phyloP scores from a whole-genome alignment of 169 alveolate species.

The Nephromyces sp. region DNA sequence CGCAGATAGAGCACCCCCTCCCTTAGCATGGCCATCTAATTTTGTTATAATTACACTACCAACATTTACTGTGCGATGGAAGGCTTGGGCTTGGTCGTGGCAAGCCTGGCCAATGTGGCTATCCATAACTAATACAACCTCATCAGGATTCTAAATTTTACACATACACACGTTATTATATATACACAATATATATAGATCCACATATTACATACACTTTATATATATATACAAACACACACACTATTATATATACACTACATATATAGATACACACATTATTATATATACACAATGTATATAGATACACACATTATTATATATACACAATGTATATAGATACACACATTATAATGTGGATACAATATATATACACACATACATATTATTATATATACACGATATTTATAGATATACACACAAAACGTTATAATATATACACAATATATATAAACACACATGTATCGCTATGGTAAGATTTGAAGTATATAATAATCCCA shows the following conservation, averaged over 20 bases:
- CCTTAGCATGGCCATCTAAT: conserved; percentile 99
- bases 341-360: too few species aligned
- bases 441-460: too few species aligned
- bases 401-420: too few species aligned
- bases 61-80: conserved; percentile 79
- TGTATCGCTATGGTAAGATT: too few species aligned
- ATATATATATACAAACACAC: neutral
- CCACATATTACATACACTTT: neutral
- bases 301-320: neutral
- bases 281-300: neutral
- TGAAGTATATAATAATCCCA: too few species aligned
- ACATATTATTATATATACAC: too few species aligned
- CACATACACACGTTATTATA: neutral
- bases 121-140: conserved; percentile 93
- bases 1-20: conserved; percentile 99
- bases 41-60: conserved; percentile 98
- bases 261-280: neutral
- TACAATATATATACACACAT: too few species aligned
- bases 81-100: conserved; percentile 97
- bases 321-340: too few species aligned
- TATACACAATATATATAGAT: neutral
- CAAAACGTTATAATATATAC: too few species aligned
- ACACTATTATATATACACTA: neutral
- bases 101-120: conserved; percentile 98
- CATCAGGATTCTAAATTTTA: conserved; percentile 77